These are phyloP conservation scores for Camelina laxa DNA, from an alignment of 345 rosid species.

Conservation along the genomic window DNA sequence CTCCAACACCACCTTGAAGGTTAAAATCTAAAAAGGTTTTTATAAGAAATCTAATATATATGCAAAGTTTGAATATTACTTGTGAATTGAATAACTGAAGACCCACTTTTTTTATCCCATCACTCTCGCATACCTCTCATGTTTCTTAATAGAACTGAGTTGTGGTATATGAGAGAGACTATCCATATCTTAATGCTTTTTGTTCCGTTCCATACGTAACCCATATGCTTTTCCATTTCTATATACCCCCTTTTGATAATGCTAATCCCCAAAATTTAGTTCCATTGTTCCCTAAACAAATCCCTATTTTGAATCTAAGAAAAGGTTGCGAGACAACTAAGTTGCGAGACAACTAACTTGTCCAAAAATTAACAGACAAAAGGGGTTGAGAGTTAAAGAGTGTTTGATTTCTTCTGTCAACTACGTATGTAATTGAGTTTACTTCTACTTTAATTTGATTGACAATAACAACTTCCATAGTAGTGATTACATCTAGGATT, in stretches of 20 bases:
- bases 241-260: neutral
- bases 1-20: constrained; percentile 14
- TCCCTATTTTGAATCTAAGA: neutral
- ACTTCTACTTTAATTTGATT: neutral
- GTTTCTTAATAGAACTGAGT: neutral
- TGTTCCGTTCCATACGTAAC: neutral
- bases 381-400: neutral
- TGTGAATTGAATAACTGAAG: neutral
- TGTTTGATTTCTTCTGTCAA: neutral
- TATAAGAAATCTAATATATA: neutral
- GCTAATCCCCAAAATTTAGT: neutral
- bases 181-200: neutral
- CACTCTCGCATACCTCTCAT: neutral
- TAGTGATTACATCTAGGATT: neutral
- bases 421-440: neutral
- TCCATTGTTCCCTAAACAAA: neutral
- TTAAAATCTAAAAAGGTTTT: neutral
- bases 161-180: constrained; percentile 5
- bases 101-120: neutral
- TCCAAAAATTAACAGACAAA: neutral
- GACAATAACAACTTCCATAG: neutral
- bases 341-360: neutral
- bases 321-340: too few species aligned
- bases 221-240: constrained; percentile 4
- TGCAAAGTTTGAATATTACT: neutral